These are phyloP conservation scores for Phialophora verrucosa DNA, from an alignment of 2,329 filamentous ascomycete genomes.

Conservation along the genomic window DNA sequence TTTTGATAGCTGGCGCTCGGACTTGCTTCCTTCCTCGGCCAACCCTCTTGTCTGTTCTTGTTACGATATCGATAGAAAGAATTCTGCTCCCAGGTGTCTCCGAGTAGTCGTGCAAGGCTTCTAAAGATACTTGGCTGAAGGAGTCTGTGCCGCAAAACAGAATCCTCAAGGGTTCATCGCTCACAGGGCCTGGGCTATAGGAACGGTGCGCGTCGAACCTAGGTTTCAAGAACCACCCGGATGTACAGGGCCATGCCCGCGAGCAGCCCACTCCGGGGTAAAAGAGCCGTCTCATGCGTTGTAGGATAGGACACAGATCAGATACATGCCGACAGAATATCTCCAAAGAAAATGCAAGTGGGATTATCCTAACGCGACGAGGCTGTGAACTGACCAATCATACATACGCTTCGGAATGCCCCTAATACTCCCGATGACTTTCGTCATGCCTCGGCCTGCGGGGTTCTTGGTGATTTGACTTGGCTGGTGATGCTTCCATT, in stretches of 20 bases:
- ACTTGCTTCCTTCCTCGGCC: conserved; percentile 75
- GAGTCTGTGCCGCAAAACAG: conserved; percentile 94
- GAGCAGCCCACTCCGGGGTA: not conserved
- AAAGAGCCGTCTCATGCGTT: conserved; percentile 19
- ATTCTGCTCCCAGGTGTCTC: conserved; percentile 61
- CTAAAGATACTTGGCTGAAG: conserved; percentile 81
- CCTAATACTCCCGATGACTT: not conserved
- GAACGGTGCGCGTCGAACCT: not conserved
- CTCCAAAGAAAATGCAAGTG: not conserved
- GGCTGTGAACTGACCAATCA: not conserved
- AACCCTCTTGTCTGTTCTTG: conserved; percentile 75
- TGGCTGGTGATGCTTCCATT: not conserved
- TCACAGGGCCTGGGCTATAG: conserved; percentile 13
- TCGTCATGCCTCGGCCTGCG: conserved; percentile 24
- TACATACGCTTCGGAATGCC: not conserved
- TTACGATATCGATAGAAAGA: conserved; percentile 82
- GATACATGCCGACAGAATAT: not conserved
- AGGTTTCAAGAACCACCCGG: not conserved
- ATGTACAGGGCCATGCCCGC: not conserved
- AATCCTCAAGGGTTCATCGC: conserved; percentile 70
- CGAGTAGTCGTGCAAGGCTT: conserved; percentile 69
- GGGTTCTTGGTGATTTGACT: not conserved
- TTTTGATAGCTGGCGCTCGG: conserved; percentile 74
- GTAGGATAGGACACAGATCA: not conserved
- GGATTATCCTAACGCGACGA: not conserved